These are phyloP conservation scores for Artemisia princeps DNA, from an alignment of 140 eudicot species.

Conservation along the genomic window DNA sequence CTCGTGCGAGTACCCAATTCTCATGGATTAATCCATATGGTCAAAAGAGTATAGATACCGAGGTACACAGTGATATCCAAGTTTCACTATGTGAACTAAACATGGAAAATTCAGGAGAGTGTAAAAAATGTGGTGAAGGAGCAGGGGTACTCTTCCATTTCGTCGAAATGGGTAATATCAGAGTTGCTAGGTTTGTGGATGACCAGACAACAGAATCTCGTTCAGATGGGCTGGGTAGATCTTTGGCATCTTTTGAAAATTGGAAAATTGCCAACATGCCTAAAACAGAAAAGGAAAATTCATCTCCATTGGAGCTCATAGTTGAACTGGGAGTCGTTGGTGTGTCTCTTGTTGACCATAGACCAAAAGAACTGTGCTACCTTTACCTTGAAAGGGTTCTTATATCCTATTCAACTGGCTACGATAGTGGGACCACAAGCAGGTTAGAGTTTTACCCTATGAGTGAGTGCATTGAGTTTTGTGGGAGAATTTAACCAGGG, in stretches of 20 bases:
- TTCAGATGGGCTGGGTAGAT: slow-evolving; percentile 38
- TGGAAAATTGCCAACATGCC: slow-evolving; percentile 41
- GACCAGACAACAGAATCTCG: slow-evolving; percentile 24
- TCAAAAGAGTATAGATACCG: slow-evolving; percentile 50
- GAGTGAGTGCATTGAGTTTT: no score
- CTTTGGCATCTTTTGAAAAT: slow-evolving; percentile 40
- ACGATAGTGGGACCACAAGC: slow-evolving; percentile 85
- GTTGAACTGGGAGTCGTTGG: slow-evolving; percentile 88
- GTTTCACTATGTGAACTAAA: slow-evolving; percentile 38
- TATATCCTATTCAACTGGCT: slow-evolving; percentile 82
- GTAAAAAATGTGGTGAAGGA: slow-evolving; percentile 39
- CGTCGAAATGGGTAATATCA: slow-evolving; percentile 57
- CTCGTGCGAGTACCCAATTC: slow-evolving; percentile 64
- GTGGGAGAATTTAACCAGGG: no score
- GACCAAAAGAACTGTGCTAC: slow-evolving; percentile 84
- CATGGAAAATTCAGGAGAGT: slow-evolving; percentile 50
- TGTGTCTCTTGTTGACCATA: slow-evolving; percentile 82
- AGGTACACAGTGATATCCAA: slow-evolving; percentile 30
- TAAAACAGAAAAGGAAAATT: slow-evolving; percentile 36
- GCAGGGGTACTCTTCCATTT: slow-evolving; percentile 52
- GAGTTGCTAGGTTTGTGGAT: slow-evolving; percentile 65
- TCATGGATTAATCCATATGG: slow-evolving; percentile 91
- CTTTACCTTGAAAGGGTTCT: slow-evolving; percentile 73
- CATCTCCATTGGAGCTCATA: slow-evolving; percentile 69
- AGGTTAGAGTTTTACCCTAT: slow-evolving; percentile 38